Evolutionary conservation across 2,329 filamentous ascomycete genomes (phyloP), one percentile per base, ranked within the genome.

Genomic region (Pestalotiopsis sp.): DNA sequence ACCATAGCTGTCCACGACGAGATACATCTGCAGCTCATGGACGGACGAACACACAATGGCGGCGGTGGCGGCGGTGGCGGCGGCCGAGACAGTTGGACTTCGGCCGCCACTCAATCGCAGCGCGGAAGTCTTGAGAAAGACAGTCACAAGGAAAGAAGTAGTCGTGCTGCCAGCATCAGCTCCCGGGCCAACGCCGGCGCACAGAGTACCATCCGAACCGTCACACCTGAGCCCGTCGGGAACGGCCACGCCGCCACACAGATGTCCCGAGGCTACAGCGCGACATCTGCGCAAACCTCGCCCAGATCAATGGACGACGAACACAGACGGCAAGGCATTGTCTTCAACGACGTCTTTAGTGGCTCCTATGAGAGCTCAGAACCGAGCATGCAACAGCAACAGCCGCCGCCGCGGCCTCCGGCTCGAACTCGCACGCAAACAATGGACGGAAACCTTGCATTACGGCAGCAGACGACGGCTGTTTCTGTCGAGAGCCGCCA

Each of bases 151-250:
- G 70, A 70, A 63, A 71, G 62, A 63, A 71, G 64, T 11, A 67
- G 65, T 66, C 75, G 70, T 17, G 39, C 64, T 35, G 22, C 52
- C 22, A 58, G 48, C 68, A 66, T 70, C 59, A 71, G 71, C 68
- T 75, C 76, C 66, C 77, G 74, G 60, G 70, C 78, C 65, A 72
- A 69, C 68, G 70, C 70, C 70, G 72, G 68, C 56, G 64, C 74
- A 69, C 79, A 81, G 71, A 75, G 77, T 70, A 87, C 86, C 59
- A 87, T 91, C 74, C 88, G 91, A 70, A 82, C 89, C 67, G 89
- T 92, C 71, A 92, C 90, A 70, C 90, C 91, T 71, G 91, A 93
- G 57, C 80, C 79, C 56, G 70, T 76, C 69, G 83, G 85, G 69
- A 72, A 76, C 56, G 74, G 71, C 38, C 69, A 70, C 40, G 67